Conservation (phyloP, 495 filamentous ascomycete species). For the Podospora pseudopauciseta region DNA sequence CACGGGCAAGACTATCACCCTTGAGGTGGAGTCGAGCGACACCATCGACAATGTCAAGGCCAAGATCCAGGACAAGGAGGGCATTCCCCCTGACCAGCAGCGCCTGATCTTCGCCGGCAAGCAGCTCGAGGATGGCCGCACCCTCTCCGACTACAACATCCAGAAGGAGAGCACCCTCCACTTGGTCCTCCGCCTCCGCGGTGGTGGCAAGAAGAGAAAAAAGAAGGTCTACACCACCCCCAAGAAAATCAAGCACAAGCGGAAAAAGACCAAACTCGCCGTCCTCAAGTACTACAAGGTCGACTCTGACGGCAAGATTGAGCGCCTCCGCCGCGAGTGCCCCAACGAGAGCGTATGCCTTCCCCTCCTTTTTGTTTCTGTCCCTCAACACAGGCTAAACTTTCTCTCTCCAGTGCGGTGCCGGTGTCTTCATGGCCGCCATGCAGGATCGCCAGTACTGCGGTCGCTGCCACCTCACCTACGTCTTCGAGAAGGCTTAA, state of each 20-base stretch:
- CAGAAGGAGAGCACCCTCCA: conserved; percentile 99
- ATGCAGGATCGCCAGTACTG: conserved; percentile 99
- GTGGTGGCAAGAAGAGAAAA: conserved; percentile 98
- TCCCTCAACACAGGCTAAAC: conserved; percentile 11
- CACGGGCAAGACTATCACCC: conserved; percentile 99
- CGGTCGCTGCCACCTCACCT: conserved; percentile 98
- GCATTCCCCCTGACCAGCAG: conserved; percentile 99
- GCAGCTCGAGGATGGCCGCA: conserved; percentile 99
- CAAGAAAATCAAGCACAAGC: conserved; percentile 99
- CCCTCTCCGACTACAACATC: conserved; percentile 99
- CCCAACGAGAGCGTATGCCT: conserved; percentile 76
- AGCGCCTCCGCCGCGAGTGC: conserved; percentile 97
- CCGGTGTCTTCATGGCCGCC: conserved; percentile 99
- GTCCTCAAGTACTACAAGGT: conserved; percentile 99
- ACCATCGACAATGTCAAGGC: conserved; percentile 99
- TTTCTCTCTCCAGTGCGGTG: conserved; percentile 69
- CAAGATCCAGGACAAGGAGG: conserved; percentile 94
- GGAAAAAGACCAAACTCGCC: conserved; percentile 98
- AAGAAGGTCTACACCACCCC: conserved; percentile 99
- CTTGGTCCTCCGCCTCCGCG: conserved; percentile 95
- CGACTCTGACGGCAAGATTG: conserved; percentile 98
- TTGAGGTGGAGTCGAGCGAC: conserved; percentile 99
- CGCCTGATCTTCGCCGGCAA: conserved; percentile 99
- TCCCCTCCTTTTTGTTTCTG: conserved; percentile 20
- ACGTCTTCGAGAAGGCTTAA: conserved; percentile 86